Evolutionary conservation across 2,329 filamentous ascomycete species (phyloP).

Genomic region (Ilyonectria robusta): DNA sequence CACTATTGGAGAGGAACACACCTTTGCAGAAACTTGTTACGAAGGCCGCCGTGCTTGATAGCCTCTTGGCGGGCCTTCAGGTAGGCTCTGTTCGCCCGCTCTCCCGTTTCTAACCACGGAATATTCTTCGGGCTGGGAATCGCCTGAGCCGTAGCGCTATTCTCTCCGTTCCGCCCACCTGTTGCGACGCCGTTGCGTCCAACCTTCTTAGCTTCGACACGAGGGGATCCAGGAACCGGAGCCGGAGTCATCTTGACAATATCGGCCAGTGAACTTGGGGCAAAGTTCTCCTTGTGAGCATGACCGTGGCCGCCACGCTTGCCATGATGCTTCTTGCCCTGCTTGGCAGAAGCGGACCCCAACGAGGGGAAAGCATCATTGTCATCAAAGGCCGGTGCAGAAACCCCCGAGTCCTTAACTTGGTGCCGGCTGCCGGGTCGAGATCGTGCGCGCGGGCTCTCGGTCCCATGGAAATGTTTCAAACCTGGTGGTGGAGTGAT

Average conservation of each 20-base stretch:
- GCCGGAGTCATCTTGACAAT: slow-evolving; percentile 96
- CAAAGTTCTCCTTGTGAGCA: slow-evolving; percentile 75
- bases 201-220: slow-evolving; percentile 72
- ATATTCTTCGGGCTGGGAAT: slow-evolving; percentile 93
- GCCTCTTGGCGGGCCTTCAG: slow-evolving; percentile 95
- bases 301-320: slow-evolving; percentile 89
- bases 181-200: slow-evolving; percentile 76
- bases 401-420: slow-evolving; percentile 70
- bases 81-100: slow-evolving; percentile 92
- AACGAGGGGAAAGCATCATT: slow-evolving; percentile 95
- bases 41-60: slow-evolving; percentile 95
- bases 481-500: slow-evolving; percentile 80
- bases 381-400: slow-evolving; percentile 87
- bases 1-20: slow-evolving; percentile 56
- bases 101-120: slow-evolving; percentile 95
- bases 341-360: slow-evolving; percentile 81
- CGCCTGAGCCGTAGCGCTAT: slow-evolving; percentile 84
- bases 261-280: slow-evolving; percentile 87
- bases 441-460: slow-evolving; percentile 81
- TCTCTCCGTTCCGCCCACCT: slow-evolving; percentile 78
- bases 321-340: slow-evolving; percentile 91
- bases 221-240: slow-evolving; percentile 74
- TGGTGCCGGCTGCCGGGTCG: slow-evolving; percentile 86
- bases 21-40: slow-evolving; percentile 98
- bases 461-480: slow-evolving; percentile 72